A percentile compares a stretch with the other conserved stretches of the same genome.
Conservation (phyloP, 176 grass and related monocot genomes). For the Oryza punctata region DNA sequence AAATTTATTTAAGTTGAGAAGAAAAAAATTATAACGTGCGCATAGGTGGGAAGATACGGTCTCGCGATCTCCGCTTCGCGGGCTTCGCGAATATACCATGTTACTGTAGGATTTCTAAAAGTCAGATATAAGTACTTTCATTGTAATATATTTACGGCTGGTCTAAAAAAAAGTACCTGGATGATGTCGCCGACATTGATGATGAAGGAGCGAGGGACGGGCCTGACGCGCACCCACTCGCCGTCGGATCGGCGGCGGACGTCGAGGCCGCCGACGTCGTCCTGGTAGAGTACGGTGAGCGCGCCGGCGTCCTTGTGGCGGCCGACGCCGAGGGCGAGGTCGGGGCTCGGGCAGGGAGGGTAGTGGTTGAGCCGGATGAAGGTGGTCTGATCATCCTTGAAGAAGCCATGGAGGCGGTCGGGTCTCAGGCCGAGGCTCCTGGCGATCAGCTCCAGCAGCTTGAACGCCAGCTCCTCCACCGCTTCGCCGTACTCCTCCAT, state of each 20-base stretch:
- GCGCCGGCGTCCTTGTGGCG: conserved; percentile 87
- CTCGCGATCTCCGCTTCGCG: no score
- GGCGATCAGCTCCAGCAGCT: conserved; percentile 73
- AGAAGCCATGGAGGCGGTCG: conserved; percentile 63
- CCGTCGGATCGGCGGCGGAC: conserved; percentile 69
- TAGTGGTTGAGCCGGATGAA: conserved; percentile 89
- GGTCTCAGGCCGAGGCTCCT: conserved; percentile 55
- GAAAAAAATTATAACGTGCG: no score
- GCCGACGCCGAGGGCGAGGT: conserved; percentile 79
- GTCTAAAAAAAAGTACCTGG: conserved; percentile 37
- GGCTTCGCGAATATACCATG: no score
- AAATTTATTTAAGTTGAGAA: no score
- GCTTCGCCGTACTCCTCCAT: conserved; percentile 54
- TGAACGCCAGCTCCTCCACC: conserved; percentile 59
- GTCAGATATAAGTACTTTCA: no score
- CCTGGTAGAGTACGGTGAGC: conserved; percentile 83
- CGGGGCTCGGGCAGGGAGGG: conserved; percentile 78
- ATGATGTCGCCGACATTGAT: conserved; percentile 80
- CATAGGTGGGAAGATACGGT: no score
- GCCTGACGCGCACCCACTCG: conserved; percentile 81
- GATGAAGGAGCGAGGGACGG: conserved; percentile 59
- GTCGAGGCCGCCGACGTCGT: conserved; percentile 76
- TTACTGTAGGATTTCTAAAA: no score
- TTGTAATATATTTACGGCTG: no score
- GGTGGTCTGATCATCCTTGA: conserved; percentile 52